Conservation (phyloP, 768 basidiomycete species). For the Leucosporidium scottii region DNA sequence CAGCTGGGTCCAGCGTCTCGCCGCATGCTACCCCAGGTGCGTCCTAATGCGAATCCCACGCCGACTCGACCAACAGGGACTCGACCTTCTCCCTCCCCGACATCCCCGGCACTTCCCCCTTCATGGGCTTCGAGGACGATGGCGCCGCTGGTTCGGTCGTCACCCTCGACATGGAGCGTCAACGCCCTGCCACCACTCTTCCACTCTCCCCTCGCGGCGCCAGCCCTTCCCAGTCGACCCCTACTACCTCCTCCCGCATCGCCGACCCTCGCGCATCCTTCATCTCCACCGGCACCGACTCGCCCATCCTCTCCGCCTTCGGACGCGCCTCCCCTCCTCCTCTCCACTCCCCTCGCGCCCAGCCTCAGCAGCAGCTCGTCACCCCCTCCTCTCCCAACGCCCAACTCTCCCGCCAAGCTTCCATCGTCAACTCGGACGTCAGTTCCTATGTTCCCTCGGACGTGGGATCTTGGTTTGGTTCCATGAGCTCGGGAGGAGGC, state of each 20-base stretch:
- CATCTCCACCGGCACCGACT: neutral
- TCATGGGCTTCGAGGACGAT: constrained; percentile 31
- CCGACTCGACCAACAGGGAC: constrained; percentile 6
- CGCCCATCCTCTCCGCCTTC: constrained; percentile 20
- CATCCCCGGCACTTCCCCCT: constrained; percentile 25
- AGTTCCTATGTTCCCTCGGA: neutral
- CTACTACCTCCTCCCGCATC: neutral
- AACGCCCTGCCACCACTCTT: neutral
- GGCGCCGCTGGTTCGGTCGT: constrained; percentile 16
- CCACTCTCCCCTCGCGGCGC: neutral
- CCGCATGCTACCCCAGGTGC: too few relatives aligned
- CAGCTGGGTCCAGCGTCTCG: too few relatives aligned
- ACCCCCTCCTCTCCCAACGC: neutral
- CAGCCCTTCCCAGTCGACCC: constrained; percentile 7
- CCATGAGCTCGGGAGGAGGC: constrained; percentile 10
- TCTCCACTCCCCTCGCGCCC: neutral
- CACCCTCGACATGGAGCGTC: neutral
- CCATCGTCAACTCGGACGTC: constrained; percentile 26
- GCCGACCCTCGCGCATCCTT: neutral
- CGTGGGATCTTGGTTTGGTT: constrained; percentile 25
- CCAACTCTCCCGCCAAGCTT: constrained; percentile 22
- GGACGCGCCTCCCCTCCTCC: neutral
- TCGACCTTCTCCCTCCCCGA: constrained; percentile 30
- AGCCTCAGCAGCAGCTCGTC: too few relatives aligned
- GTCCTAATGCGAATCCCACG: too few relatives aligned